Evolutionary conservation across 768 basidiomycete species (phyloP).

Genomic region (Russula brevipes): DNA sequence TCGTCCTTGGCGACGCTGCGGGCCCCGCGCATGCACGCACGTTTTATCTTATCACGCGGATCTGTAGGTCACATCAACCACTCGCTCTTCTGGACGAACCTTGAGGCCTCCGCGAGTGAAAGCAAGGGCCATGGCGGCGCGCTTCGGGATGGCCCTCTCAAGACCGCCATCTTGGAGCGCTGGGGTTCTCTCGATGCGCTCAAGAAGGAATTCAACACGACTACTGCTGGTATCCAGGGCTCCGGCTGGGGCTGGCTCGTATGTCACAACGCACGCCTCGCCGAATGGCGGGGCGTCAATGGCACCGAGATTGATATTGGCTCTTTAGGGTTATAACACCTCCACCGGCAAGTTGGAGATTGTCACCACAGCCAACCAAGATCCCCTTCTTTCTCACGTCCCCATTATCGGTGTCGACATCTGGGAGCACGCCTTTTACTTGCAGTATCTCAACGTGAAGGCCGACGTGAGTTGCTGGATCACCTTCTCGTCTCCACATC

Average conservation of each 20-base stretch:
- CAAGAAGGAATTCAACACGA: slow-evolving; percentile 77
- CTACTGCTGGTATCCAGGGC: slow-evolving; percentile 84
- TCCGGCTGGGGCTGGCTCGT: slow-evolving; percentile 98
- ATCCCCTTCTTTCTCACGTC: slow-evolving; percentile 69
- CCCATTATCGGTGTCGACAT: slow-evolving; percentile 91
- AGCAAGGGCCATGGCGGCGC: slow-evolving; percentile 56
- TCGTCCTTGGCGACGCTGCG: too few species aligned
- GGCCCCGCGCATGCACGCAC: neutral
- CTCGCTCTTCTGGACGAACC: slow-evolving; percentile 94
- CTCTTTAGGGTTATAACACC: slow-evolving; percentile 61
- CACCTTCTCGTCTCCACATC: neutral
- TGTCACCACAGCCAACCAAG: slow-evolving; percentile 92
- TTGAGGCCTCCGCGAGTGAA: slow-evolving; percentile 56
- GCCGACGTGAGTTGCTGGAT: slow-evolving; percentile 58
- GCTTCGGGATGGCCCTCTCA: slow-evolving; percentile 57
- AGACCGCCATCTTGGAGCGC: slow-evolving; percentile 50
- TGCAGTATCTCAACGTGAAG: slow-evolving; percentile 96
- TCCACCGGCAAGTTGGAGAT: slow-evolving; percentile 71
- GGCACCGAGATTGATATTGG: slow-evolving; percentile 4
- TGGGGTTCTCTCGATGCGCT: slow-evolving; percentile 72
- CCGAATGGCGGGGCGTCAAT: neutral
- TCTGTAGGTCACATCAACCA: slow-evolving; percentile 83
- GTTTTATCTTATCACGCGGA: slow-evolving; percentile 5
- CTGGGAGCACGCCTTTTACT: slow-evolving; percentile 96
- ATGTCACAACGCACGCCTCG: slow-evolving; percentile 32